phyloP scores from a whole-genome alignment of 2,329 filamentous ascomycete species.

The Xylariaceae sp. region DNA sequence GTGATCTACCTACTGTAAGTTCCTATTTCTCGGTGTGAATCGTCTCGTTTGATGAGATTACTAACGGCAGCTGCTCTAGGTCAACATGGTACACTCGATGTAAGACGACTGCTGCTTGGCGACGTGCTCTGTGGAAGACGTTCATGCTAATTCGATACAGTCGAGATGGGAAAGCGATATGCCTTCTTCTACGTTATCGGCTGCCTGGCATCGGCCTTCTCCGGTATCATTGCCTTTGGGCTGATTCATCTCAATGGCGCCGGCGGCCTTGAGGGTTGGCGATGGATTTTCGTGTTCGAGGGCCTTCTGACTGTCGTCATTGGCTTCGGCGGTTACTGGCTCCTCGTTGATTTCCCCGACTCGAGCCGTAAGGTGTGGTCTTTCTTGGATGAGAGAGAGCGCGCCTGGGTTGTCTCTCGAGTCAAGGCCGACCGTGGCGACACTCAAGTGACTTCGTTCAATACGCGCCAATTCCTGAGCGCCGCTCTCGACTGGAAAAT shows the following conservation, averaged over 20 bases:
- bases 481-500: slow-evolving; percentile 39
- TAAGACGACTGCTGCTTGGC: slow-evolving; percentile 24
- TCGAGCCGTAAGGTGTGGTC: slow-evolving; percentile 34
- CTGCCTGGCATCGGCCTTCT: slow-evolving; percentile 58
- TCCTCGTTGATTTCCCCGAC: slow-evolving; percentile 47
- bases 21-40: neutral
- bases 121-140: neutral
- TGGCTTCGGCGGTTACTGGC: slow-evolving; percentile 33
- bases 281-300: slow-evolving; percentile 61
- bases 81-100: slow-evolving; percentile 65
- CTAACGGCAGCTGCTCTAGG: slow-evolving; percentile 4
- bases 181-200: slow-evolving; percentile 65
- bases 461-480: slow-evolving; percentile 33
- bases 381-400: slow-evolving; percentile 39
- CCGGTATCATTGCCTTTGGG: slow-evolving; percentile 66
- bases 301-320: slow-evolving; percentile 49
- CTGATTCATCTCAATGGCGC: slow-evolving; percentile 59
- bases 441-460: slow-evolving; percentile 42
- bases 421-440: slow-evolving; percentile 44
- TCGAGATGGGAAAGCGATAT: slow-evolving; percentile 65
- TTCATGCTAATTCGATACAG: slow-evolving; percentile 30
- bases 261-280: slow-evolving; percentile 52
- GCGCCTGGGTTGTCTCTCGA: slow-evolving; percentile 33
- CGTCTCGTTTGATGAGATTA: neutral
- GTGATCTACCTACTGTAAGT: slow-evolving; percentile 60